Conservation (phyloP, 768 basidiomycete species). For the Coprinellus micaceus region DNA sequence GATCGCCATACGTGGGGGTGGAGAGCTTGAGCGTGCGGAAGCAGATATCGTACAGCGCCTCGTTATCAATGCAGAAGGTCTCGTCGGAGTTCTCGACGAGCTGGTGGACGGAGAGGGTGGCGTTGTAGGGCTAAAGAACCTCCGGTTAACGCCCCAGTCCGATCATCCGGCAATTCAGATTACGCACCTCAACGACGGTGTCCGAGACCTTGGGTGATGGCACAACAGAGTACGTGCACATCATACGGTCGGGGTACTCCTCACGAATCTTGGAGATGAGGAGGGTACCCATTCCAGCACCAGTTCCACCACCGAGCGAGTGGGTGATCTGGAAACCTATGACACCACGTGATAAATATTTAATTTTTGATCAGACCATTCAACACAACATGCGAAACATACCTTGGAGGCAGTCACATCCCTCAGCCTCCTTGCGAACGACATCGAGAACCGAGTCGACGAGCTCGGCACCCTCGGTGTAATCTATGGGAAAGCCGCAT, state of each 20-base stretch:
- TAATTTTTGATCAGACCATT: slow-evolving; percentile 1
- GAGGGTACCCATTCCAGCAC: slow-evolving; percentile 99
- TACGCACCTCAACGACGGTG: slow-evolving; percentile 87
- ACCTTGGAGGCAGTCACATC: slow-evolving; percentile 96
- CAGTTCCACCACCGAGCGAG: slow-evolving; percentile 98
- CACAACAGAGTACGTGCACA: slow-evolving; percentile 99
- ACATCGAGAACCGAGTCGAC: slow-evolving; percentile 98
- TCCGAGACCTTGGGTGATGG: slow-evolving; percentile 97
- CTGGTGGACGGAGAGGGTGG: slow-evolving; percentile 96
- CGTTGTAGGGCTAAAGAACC: slow-evolving; percentile 83
- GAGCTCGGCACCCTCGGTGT: slow-evolving; percentile 96
- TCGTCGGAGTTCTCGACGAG: slow-evolving; percentile 99
- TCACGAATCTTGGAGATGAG: slow-evolving; percentile 98
- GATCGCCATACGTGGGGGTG: slow-evolving; percentile 94
- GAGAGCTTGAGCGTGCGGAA: slow-evolving; percentile 96
- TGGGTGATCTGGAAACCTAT: slow-evolving; percentile 98
- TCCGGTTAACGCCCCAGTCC: not conserved
- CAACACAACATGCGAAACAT: slow-evolving; percentile 14
- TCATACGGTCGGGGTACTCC: slow-evolving; percentile 99
- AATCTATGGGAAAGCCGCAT: slow-evolving; percentile 44
- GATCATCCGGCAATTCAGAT: not conserved
- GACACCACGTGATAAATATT: slow-evolving; percentile 18
- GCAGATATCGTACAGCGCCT: slow-evolving; percentile 98
- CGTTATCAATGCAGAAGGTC: slow-evolving; percentile 99
- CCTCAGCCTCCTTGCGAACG: slow-evolving; percentile 98